phyloP scores from a whole-genome alignment of 179 eudicot species.

The Sideroxylon spinosum region DNA sequence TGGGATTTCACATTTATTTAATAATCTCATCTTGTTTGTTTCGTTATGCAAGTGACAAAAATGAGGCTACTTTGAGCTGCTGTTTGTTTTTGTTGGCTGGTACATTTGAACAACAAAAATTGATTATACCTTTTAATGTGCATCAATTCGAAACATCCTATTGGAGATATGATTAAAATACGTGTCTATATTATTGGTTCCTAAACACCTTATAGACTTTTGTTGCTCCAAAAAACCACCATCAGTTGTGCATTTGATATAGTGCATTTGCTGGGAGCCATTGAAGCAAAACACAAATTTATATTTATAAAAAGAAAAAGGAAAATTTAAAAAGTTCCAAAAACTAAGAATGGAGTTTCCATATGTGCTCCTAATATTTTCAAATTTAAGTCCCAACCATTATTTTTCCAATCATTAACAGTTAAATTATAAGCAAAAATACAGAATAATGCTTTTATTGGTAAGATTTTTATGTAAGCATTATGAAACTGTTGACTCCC shows the following conservation, averaged over 20 bases:
- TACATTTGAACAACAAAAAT: neutral
- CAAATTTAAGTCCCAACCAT: neutral
- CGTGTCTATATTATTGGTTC: no score
- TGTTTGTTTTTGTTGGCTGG: neutral
- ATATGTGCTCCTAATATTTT: neutral
- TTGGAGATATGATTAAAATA: no score
- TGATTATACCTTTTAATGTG: neutral
- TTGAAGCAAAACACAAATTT: no score
- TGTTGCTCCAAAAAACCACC: no score
- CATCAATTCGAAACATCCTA: neutral
- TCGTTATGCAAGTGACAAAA: no score
- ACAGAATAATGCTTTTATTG: neutral
- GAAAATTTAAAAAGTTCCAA: neutral
- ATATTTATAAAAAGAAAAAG: no score
- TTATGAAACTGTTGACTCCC: neutral
- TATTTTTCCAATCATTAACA: neutral
- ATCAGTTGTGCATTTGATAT: no score
- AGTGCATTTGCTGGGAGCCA: no score
- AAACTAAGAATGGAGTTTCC: neutral
- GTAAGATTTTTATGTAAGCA: neutral
- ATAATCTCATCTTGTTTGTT: neutral
- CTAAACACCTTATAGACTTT: no score
- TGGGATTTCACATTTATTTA: constrained; percentile 32
- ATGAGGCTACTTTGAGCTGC: neutral
- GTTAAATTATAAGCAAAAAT: neutral